Evolutionary conservation across 371 early-diverging fungal genomes (phyloP), one percentile per base, ranked within the genome.

Genomic region (Mucor ambiguus): DNA sequence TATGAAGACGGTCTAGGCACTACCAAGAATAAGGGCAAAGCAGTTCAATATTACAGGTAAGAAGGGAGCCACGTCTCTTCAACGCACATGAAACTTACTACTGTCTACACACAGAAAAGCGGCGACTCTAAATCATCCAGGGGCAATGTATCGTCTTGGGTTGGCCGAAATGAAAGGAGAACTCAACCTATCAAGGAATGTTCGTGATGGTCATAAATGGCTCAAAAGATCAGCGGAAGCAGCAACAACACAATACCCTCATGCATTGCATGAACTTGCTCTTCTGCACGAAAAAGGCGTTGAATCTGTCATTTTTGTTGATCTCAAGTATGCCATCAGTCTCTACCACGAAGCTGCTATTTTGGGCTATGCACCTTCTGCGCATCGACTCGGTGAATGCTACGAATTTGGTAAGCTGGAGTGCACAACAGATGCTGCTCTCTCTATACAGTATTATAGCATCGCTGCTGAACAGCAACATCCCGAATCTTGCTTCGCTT

Each of bases 401-500:
- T 94, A 93, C 69, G 95, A 95, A 72, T 87, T 84, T 61, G 88
- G 87, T 32, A 69, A 73, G 32, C 82, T 96, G 3, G 84, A 80
- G 16, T 89, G 92, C 33, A 73, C 80, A 0, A 63, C 79, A n/a
- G 92, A 96, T 75, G 87, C 95, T 2, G 74, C 77, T 46, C 67
- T 88, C 4, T 92, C 92, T 6, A 88, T 96, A 41, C 87, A 84
- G 24, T 92, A 86, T 67, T 96, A 95, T 72, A 83, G 84, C 60
- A 80, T 88, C 18, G 97, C 98, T 0, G 96, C 97, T 3, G 88
- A 93, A 57, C 91, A 92, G 57, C 93, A 92, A 32, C 90, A 98
- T 65, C 89, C 93, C 5, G 95, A 96, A 56, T 95, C 98, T 24
- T 92, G 95, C 79, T 90, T 98, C 76, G 95, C 95, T 2, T 81